Conservation (phyloP, 495 filamentous ascomycete species). For the Neurospora terricola region DNA sequence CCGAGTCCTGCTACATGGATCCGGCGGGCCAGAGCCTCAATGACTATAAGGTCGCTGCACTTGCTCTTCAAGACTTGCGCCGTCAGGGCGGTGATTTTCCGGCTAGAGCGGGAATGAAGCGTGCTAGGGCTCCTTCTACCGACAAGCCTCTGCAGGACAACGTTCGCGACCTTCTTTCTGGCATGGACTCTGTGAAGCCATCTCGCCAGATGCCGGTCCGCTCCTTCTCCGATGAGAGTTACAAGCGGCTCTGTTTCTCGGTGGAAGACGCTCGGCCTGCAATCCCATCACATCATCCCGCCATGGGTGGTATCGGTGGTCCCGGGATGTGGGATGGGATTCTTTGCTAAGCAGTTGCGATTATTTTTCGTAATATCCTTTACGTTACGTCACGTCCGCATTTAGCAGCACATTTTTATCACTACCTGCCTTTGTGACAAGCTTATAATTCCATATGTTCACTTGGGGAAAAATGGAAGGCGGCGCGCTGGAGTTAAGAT, state of each 20-base stretch:
- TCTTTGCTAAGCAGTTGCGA: constrained; percentile 25
- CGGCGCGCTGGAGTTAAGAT: constrained; percentile 12
- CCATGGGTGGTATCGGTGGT: constrained; percentile 33
- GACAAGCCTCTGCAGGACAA: constrained; percentile 61
- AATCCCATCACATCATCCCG: constrained; percentile 29
- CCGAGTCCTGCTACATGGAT: constrained; percentile 46
- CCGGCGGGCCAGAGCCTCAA: constrained; percentile 44
- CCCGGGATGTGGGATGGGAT: constrained; percentile 55
- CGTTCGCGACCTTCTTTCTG: constrained; percentile 52
- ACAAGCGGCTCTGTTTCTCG: constrained; percentile 54
- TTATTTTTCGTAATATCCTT: not conserved
- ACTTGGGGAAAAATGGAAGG: constrained; percentile 3
- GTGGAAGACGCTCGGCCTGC: constrained; percentile 27
- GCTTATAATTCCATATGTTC: constrained; percentile 21
- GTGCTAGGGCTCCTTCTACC: constrained; percentile 58
- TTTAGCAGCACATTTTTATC: constrained; percentile 3
- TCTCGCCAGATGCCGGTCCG: constrained; percentile 27
- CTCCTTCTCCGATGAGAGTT: constrained; percentile 26
- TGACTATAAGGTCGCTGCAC: constrained; percentile 43
- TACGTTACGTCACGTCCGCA: not conserved
- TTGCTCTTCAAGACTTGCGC: constrained; percentile 56
- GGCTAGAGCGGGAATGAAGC: constrained; percentile 43
- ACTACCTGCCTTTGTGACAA: constrained; percentile 18
- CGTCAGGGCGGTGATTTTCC: constrained; percentile 14
- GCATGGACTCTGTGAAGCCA: constrained; percentile 10